Conservation (phyloP, 2,329 filamentous ascomycete species). For the Colletotrichum lini region DNA sequence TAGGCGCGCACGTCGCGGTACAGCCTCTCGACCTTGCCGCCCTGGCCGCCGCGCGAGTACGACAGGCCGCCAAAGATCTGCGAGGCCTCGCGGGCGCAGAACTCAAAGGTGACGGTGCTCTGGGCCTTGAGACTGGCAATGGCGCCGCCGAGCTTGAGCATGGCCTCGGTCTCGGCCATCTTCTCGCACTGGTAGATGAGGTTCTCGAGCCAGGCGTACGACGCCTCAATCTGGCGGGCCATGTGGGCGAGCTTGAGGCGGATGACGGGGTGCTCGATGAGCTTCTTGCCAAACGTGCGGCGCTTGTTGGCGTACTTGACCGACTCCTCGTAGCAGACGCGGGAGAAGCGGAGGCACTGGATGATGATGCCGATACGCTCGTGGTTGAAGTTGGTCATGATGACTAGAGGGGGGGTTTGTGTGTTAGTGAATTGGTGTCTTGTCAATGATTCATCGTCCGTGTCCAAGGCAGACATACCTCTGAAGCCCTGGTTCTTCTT, state of each 20-base stretch:
- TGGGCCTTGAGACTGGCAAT: slow-evolving; percentile 97
- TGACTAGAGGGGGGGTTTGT: slow-evolving; percentile 66
- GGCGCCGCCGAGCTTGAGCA: slow-evolving; percentile 94
- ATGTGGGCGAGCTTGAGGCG: slow-evolving; percentile 98
- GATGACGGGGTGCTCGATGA: slow-evolving; percentile 97
- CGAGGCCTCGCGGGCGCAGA: slow-evolving; percentile 94
- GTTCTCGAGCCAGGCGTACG: slow-evolving; percentile 97
- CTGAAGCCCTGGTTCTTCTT: slow-evolving; percentile 99
- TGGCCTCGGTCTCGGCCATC: slow-evolving; percentile 96
- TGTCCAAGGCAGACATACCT: slow-evolving; percentile 58
- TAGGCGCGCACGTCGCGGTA: slow-evolving; percentile 97
- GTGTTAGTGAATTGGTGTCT: too few species aligned
- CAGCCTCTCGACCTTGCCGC: slow-evolving; percentile 93
- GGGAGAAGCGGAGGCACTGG: slow-evolving; percentile 94
- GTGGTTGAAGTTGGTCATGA: slow-evolving; percentile 99
- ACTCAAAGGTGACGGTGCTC: slow-evolving; percentile 94
- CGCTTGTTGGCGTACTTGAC: slow-evolving; percentile 98
- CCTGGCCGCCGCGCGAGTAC: slow-evolving; percentile 94
- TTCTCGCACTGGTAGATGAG: slow-evolving; percentile 92
- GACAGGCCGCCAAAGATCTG: slow-evolving; percentile 97
- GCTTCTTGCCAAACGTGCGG: slow-evolving; percentile 94
- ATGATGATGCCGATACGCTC: slow-evolving; percentile 99
- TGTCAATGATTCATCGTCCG: background rate
- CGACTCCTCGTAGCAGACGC: slow-evolving; percentile 96
- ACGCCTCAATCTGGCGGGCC: slow-evolving; percentile 97